Evolutionary conservation across 2,329 filamentous ascomycete genomes (phyloP).

Genomic region (Phialemonium atrogriseum): DNA sequence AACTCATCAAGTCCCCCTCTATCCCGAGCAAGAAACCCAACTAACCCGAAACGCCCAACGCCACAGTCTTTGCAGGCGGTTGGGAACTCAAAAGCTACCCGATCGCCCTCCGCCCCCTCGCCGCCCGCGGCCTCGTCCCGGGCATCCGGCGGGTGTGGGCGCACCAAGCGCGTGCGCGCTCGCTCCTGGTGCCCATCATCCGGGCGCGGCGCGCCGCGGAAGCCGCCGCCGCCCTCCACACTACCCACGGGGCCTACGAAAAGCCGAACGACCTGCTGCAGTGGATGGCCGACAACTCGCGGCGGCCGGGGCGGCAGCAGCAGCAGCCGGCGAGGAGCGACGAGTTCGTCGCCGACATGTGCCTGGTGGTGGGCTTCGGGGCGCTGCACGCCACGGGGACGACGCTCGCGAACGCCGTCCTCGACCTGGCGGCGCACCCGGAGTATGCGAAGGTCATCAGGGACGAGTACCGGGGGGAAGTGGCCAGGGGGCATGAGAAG

Average conservation of each 20-base stretch:
- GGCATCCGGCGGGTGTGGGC: too few species aligned
- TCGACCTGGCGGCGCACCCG: constrained; percentile 37
- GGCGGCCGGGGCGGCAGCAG: constrained; percentile 3
- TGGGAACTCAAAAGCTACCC: too few species aligned
- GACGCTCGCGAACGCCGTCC: constrained; percentile 29
- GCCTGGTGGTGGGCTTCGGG: constrained; percentile 30
- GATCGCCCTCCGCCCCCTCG: too few species aligned
- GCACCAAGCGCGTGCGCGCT: too few species aligned
- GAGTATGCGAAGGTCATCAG: constrained; percentile 40
- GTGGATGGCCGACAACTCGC: constrained; percentile 26
- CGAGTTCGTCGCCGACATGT: constrained; percentile 26
- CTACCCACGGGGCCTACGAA: neutral
- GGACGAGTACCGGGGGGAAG: constrained; percentile 31
- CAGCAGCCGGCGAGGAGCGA: constrained; percentile 19
- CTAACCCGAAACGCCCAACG: too few species aligned
- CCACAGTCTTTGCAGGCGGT: too few species aligned
- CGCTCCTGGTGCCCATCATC: too few species aligned
- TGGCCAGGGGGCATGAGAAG: constrained; percentile 14
- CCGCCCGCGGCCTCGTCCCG: too few species aligned
- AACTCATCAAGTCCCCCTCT: too few species aligned
- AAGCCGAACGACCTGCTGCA: constrained; percentile 31
- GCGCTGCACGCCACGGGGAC: constrained; percentile 38
- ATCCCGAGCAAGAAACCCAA: too few species aligned
- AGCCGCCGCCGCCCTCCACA: too few species aligned
- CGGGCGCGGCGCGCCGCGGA: too few species aligned